Conservation (phyloP, 1,139 yeast species). For the Arxiozyma bovina region DNA sequence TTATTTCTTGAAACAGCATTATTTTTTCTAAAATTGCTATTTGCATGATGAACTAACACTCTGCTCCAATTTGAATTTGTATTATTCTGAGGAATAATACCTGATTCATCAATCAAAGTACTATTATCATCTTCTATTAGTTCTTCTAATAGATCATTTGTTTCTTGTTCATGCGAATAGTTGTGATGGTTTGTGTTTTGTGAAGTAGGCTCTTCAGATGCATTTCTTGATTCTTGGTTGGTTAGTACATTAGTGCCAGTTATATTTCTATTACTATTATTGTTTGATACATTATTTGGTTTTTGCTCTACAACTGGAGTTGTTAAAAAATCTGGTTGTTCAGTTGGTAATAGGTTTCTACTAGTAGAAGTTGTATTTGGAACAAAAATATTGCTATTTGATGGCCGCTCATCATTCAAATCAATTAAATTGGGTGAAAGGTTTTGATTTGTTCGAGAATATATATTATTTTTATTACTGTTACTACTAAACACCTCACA, state of each 20-base stretch:
- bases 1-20: background rate
- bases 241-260: background rate
- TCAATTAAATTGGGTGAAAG: slow-evolving; percentile 32
- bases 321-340: slow-evolving; percentile 28
- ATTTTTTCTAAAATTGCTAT: background rate
- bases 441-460: slow-evolving; percentile 6
- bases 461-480: too few relatives aligned
- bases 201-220: background rate
- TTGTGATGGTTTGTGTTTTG: background rate
- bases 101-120: background rate
- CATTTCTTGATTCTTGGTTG: background rate
- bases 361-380: background rate
- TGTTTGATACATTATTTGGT: slow-evolving; percentile 1
- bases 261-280: background rate
- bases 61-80: background rate
- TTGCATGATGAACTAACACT: background rate
- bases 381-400: background rate
- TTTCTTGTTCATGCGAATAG: background rate
- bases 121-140: background rate
- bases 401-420: slow-evolving; percentile 21
- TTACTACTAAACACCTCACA: background rate
- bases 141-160: background rate
- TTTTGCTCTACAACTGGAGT: slow-evolving; percentile 10
- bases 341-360: slow-evolving; percentile 1
- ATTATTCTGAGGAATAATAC: background rate